A percentile compares a stretch with the other conserved stretches of the same genome.
These are phyloP conservation scores for Millerozyma miso DNA, from an alignment of 805 yeast species.

Conservation along the genomic window DNA sequence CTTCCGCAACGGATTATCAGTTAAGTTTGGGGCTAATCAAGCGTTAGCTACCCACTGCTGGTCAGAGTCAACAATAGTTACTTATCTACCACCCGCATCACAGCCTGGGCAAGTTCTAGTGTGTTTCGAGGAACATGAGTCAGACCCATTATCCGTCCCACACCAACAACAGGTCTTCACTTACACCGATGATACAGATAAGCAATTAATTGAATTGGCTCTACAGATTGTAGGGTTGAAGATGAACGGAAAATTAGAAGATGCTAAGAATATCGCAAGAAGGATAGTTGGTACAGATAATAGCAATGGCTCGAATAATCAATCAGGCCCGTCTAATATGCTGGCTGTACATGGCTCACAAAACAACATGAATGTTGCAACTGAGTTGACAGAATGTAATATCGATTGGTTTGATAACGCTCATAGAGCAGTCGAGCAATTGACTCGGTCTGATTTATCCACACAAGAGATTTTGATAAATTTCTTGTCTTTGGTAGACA, in stretches of 20 bases:
- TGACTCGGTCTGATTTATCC: conserved; percentile 41
- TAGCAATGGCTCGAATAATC: conserved; percentile 20
- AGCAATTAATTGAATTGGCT: conserved; percentile 91
- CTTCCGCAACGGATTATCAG: conserved; percentile 76
- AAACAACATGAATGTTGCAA: conserved; percentile 12
- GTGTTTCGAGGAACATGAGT: conserved; percentile 59
- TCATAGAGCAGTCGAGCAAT: conserved; percentile 44
- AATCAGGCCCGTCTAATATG: not conserved
- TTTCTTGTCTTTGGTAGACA: conserved; percentile 55
- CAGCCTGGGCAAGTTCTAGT: conserved; percentile 90
- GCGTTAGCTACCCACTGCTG: conserved; percentile 91
- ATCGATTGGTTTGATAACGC: conserved; percentile 52
- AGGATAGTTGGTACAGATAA: conserved; percentile 71
- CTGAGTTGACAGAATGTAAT: conserved; percentile 6
- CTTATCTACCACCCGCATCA: conserved; percentile 88
- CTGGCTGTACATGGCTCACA: not conserved
- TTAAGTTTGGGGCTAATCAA: conserved; percentile 78
- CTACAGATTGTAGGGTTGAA: conserved; percentile 94
- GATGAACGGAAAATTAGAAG: conserved; percentile 94
- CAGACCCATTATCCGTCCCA: conserved; percentile 21
- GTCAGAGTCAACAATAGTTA: conserved; percentile 91
- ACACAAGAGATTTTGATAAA: conserved; percentile 48
- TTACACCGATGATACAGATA: conserved; percentile 90
- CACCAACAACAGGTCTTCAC: conserved; percentile 62
- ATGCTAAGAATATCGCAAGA: conserved; percentile 89